A percentile compares a stretch with the other conserved stretches of the same genome.
phyloP scores from a whole-genome alignment of 2,329 filamentous ascomycete genomes.

The Byssothecium circinans region DNA sequence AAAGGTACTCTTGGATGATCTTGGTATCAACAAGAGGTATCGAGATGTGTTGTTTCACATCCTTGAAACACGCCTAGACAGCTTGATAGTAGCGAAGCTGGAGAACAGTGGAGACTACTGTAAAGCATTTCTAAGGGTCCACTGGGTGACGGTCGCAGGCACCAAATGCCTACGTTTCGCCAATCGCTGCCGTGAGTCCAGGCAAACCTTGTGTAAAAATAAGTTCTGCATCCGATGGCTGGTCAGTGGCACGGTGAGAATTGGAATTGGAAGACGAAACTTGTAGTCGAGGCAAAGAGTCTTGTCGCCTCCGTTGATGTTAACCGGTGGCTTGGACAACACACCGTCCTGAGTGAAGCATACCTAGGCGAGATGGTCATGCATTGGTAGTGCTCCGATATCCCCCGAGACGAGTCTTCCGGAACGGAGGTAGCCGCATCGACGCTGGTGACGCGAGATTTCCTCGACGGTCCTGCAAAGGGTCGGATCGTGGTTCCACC shows the following conservation, averaged over 20 bases:
- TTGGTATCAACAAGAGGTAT: too few relatives aligned
- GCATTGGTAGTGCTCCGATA: neutral
- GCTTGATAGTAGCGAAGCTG: too few relatives aligned
- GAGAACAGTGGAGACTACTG: too few relatives aligned
- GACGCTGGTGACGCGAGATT: neutral
- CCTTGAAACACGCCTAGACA: neutral
- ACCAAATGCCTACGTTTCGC: neutral
- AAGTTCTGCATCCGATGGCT: too few relatives aligned
- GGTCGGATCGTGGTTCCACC: too few relatives aligned
- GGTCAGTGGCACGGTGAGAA: neutral
- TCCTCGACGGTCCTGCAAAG: too few relatives aligned
- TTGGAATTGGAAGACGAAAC: neutral
- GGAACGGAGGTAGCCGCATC: neutral
- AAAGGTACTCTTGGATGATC: too few relatives aligned
- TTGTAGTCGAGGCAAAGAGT: neutral
- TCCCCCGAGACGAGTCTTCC: neutral
- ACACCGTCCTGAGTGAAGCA: neutral
- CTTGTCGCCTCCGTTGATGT: neutral
- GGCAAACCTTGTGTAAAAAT: too few relatives aligned
- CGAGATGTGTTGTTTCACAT: neutral
- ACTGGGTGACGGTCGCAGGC: neutral
- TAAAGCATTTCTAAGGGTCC: neutral
- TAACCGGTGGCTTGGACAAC: neutral
- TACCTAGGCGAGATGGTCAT: too few relatives aligned
- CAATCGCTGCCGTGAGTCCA: neutral